phyloP scores from a whole-genome alignment of 164 flowering plant genomes.

The Nymphaea colorata region DNA sequence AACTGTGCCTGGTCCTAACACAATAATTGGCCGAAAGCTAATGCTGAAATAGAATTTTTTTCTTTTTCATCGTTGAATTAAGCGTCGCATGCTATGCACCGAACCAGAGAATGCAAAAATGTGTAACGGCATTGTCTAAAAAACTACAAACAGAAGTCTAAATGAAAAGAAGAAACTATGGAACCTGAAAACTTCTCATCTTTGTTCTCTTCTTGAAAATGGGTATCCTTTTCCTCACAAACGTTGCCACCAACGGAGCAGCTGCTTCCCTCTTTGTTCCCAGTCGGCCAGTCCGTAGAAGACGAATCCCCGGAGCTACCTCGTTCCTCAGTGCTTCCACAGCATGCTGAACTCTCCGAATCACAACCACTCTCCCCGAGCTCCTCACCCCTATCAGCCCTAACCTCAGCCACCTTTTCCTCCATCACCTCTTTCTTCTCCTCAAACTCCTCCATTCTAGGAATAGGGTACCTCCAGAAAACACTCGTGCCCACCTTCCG shows the following conservation, averaged over 20 bases:
- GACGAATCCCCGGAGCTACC: slow-evolving; percentile 45
- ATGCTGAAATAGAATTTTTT: background rate
- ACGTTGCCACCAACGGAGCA: slow-evolving; percentile 25
- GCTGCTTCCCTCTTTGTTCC: slow-evolving; percentile 20
- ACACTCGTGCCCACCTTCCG: background rate
- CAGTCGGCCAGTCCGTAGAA: slow-evolving; percentile 32
- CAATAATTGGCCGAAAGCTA: background rate
- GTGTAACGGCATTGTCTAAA: background rate
- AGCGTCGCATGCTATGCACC: background rate
- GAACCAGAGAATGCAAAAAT: background rate
- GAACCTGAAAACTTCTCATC: slow-evolving; percentile 16
- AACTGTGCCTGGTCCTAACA: background rate
- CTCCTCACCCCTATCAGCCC: background rate
- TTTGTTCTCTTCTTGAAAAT: slow-evolving; percentile 14
- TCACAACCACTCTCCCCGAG: slow-evolving; percentile 3
- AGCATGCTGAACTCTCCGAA: slow-evolving; percentile 56
- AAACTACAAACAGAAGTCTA: background rate
- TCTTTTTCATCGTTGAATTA: background rate
- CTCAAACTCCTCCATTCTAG: background rate
- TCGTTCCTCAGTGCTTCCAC: slow-evolving; percentile 43
- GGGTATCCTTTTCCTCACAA: slow-evolving; percentile 36
- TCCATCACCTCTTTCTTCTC: background rate
- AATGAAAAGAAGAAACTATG: background rate
- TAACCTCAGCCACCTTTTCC: background rate
- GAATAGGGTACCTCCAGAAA: background rate